Evolutionary conservation across 495 filamentous ascomycete species (phyloP).

Genomic region (Delitschia confertaspora): DNA sequence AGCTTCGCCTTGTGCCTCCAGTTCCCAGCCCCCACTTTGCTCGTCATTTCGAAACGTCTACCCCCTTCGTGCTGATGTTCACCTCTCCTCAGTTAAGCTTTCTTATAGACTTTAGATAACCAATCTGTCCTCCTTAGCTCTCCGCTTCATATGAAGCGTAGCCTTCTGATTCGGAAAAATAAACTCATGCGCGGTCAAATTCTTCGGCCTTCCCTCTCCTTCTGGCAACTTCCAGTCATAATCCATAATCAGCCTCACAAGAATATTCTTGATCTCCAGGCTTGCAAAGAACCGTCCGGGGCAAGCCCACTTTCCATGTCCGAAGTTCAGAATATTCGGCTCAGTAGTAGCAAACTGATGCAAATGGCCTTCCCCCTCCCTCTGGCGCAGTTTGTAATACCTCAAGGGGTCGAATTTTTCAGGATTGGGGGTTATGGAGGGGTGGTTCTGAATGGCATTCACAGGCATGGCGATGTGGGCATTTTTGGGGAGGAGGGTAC

Average conservation of each 20-base stretch:
- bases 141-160: slow-evolving; percentile 4
- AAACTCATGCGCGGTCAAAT: slow-evolving; percentile 7
- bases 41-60: no score
- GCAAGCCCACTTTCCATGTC: slow-evolving; percentile 46
- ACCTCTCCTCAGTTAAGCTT: no score
- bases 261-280: slow-evolving; percentile 41
- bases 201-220: slow-evolving; percentile 6
- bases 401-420: slow-evolving; percentile 49
- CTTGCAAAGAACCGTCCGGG: slow-evolving; percentile 47
- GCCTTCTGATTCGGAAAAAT: slow-evolving; percentile 13
- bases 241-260: slow-evolving; percentile 15
- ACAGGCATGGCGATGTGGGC: slow-evolving; percentile 16
- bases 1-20: no score
- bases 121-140: no score
- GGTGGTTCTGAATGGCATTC: slow-evolving; percentile 22
- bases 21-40: no score
- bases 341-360: slow-evolving; percentile 41
- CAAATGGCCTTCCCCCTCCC: slow-evolving; percentile 29
- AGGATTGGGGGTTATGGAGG: slow-evolving; percentile 26
- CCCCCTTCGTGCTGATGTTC: no score
- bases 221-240: slow-evolving; percentile 14
- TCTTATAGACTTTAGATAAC: no score
- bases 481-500: slow-evolving; percentile 16
- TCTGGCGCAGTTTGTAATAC: slow-evolving; percentile 43
- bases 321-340: slow-evolving; percentile 40